Evolutionary conservation across 768 basidiomycete species (phyloP).

Genomic region (Kwoniella pini): DNA sequence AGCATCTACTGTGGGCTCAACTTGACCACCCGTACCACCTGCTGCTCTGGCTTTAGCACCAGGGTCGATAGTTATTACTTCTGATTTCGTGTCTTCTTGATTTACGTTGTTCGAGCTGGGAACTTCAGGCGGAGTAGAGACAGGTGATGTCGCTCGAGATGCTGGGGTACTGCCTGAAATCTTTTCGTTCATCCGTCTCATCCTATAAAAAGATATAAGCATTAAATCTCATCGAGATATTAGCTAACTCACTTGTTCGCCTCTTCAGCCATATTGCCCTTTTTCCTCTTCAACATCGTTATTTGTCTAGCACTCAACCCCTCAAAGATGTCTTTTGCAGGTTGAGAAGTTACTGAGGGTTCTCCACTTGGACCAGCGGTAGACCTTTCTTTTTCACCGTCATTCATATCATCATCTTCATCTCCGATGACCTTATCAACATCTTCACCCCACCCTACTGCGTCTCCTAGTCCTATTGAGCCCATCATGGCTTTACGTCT

Average conservation of each 20-base stretch:
- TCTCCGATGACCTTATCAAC: constrained; percentile 49
- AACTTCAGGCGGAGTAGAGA: constrained; percentile 23
- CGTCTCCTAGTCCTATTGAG: constrained; percentile 42
- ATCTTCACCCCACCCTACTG: constrained; percentile 48
- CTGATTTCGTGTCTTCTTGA: constrained; percentile 9
- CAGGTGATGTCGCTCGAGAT: constrained; percentile 22
- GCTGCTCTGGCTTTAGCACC: constrained; percentile 54
- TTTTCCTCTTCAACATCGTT: constrained; percentile 91
- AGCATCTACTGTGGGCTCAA: constrained; percentile 41
- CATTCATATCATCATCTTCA: constrained; percentile 35
- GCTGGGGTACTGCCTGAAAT: constrained; percentile 9
- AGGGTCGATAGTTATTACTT: constrained; percentile 52
- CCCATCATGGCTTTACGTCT: constrained; percentile 48
- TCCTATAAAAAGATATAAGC: too few species aligned
- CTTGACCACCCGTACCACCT: constrained; percentile 34
- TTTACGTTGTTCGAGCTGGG: constrained; percentile 10
- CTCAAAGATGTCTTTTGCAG: constrained; percentile 47
- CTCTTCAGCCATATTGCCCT: constrained; percentile 69
- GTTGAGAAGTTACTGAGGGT: constrained; percentile 13
- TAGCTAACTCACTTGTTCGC: constrained; percentile 44
- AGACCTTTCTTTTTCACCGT: background rate
- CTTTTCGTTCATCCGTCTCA: constrained; percentile 38
- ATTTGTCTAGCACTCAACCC: constrained; percentile 86
- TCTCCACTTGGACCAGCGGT: constrained; percentile 4
- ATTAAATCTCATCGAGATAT: background rate